phyloP scores from a whole-genome alignment of 352 stramenopile genomes.

The Phytophthora podocarpi region DNA sequence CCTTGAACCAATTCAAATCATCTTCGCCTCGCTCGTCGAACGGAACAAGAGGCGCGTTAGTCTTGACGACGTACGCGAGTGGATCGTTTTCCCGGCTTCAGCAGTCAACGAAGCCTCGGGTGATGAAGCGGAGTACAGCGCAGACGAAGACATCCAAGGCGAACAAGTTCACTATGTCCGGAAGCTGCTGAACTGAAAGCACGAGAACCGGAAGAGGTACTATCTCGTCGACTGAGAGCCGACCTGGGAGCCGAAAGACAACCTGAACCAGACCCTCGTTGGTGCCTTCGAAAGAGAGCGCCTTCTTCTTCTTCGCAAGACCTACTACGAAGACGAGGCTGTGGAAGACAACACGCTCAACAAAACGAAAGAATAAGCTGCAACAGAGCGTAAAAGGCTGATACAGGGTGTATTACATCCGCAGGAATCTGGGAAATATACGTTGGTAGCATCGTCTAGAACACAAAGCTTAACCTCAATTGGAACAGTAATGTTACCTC shows the following conservation, averaged over 20 bases:
- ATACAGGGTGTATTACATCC: constrained; percentile 1
- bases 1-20: constrained; percentile 2
- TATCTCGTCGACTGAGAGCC: no score
- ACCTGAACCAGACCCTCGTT: no score
- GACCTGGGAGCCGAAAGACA: no score
- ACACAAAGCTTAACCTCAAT: constrained; percentile 23
- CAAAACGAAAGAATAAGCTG: constrained; percentile 10
- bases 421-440: no score
- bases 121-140: no score
- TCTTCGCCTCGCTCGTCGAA: not conserved
- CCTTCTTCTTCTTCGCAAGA: constrained; percentile 19
- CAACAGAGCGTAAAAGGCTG: not conserved
- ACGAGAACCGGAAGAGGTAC: no score
- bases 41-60: not conserved
- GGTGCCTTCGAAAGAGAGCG: constrained; percentile 23
- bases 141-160: no score
- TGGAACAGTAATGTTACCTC: constrained; percentile 31
- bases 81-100: no score
- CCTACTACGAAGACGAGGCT: constrained; percentile 27
- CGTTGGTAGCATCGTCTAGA: not conserved
- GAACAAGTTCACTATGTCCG: no score
- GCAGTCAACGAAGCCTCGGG: no score
- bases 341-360: constrained; percentile 22
- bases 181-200: no score
- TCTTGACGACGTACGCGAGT: no score